These are phyloP conservation scores for Fusarium sambucinum DNA, from an alignment of 2,329 filamentous ascomycete genomes.

Conservation along the genomic window DNA sequence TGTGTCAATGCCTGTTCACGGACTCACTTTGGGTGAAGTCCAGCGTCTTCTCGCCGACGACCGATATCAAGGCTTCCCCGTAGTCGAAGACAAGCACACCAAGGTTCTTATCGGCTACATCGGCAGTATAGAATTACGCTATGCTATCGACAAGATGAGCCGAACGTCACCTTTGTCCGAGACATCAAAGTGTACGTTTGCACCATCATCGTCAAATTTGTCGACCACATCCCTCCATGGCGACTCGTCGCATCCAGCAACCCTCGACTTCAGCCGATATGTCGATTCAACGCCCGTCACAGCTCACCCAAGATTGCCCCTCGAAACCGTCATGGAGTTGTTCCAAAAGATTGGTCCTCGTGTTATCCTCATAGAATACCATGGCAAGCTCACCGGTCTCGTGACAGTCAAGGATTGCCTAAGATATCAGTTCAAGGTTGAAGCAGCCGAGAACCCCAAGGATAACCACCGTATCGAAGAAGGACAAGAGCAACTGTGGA, in stretches of 20 bases:
- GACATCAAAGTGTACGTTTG: slow-evolving; percentile 80
- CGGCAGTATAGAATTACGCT: slow-evolving; percentile 89
- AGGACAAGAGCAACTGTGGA: slow-evolving; percentile 75
- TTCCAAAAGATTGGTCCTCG: slow-evolving; percentile 98
- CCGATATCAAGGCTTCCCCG: slow-evolving; percentile 91
- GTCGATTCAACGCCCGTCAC: slow-evolving; percentile 91
- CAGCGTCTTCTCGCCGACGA: slow-evolving; percentile 82
- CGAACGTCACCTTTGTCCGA: slow-evolving; percentile 75
- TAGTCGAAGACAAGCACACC: slow-evolving; percentile 79
- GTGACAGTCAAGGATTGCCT: slow-evolving; percentile 98
- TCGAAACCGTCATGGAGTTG: slow-evolving; percentile 98
- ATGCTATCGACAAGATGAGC: slow-evolving; percentile 85
- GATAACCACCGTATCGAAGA: slow-evolving; percentile 68
- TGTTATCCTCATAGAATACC: slow-evolving; percentile 92
- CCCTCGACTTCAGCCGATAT: slow-evolving; percentile 85
- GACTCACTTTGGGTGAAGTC: slow-evolving; percentile 79
- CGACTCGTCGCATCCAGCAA: slow-evolving; percentile 56
- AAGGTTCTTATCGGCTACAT: slow-evolving; percentile 90
- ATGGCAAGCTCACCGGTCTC: slow-evolving; percentile 83
- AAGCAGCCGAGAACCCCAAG: slow-evolving; percentile 81
- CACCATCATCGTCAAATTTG: slow-evolving; percentile 57
- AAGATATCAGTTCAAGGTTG: slow-evolving; percentile 96
- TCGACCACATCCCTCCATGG: slow-evolving; percentile 52
- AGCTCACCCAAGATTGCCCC: slow-evolving; percentile 87
- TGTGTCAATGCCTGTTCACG: slow-evolving; percentile 78